Conservation (phyloP, 805 yeast genomes). For the Ogataea trehaloabstinens region DNA sequence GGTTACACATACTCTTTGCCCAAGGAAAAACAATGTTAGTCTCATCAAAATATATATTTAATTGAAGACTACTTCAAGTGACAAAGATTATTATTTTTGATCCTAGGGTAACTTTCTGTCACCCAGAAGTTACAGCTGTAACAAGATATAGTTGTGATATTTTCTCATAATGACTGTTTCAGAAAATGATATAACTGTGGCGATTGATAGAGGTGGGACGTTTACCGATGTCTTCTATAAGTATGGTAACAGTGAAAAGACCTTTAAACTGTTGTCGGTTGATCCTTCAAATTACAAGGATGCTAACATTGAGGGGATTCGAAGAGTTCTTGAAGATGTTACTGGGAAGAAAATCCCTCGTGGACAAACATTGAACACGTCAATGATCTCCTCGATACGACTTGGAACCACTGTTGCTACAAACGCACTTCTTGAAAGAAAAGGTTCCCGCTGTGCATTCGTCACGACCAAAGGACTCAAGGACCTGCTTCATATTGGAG, state of each 20-base stretch:
- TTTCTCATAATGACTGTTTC: conserved; percentile 5
- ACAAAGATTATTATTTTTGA: not conserved
- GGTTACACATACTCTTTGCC: no score
- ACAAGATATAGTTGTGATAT: not conserved
- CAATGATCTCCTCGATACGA: conserved; percentile 19
- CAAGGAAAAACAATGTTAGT: no score
- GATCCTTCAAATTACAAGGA: conserved; percentile 26
- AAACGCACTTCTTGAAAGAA: conserved; percentile 23
- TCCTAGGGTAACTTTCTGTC: not conserved
- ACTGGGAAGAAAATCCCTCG: conserved; percentile 16
- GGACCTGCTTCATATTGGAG: conserved; percentile 33
- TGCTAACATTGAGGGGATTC: conserved; percentile 27
- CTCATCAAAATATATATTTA: not conserved
- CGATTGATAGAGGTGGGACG: conserved; percentile 38
- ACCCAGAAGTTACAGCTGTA: not conserved
- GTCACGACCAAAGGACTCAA: conserved; percentile 32
- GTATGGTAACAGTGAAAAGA: conserved; percentile 36
- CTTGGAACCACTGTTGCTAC: conserved; percentile 30
- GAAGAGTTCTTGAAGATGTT: conserved; percentile 21
- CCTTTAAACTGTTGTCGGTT: conserved; percentile 29
- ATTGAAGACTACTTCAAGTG: not conserved
- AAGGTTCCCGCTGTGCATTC: conserved; percentile 20
- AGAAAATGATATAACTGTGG: conserved; percentile 5
- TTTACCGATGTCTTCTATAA: conserved; percentile 45
- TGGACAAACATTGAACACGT: conserved; percentile 17